Evolutionary conservation across 2,329 filamentous ascomycete species (phyloP).

Genomic region (Hypoxylon rubiginosum): DNA sequence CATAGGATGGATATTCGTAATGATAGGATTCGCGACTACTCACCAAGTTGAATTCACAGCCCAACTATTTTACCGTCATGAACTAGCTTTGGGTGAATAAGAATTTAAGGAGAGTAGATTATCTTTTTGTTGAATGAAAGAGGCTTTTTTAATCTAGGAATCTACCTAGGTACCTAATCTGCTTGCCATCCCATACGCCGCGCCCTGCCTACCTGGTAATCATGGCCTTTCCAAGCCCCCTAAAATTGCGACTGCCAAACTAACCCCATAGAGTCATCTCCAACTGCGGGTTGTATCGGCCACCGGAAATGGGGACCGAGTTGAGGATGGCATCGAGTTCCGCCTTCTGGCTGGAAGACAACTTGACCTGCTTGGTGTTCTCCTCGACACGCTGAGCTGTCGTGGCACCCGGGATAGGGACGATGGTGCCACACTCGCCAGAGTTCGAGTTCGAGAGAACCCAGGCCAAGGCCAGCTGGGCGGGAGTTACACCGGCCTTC

Average conservation of each 20-base stretch:
- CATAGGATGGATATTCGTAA: too few relatives aligned
- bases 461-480: constrained; percentile 35
- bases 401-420: constrained; percentile 75
- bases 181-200: neutral
- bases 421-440: constrained; percentile 56
- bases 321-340: constrained; percentile 17
- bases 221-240: neutral
- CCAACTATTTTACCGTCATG: too few relatives aligned
- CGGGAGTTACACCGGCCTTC: constrained; percentile 20
- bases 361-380: constrained; percentile 61
- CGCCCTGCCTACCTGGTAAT: neutral
- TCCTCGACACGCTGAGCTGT: constrained; percentile 67
- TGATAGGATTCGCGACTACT: too few relatives aligned
- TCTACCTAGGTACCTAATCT: too few relatives aligned
- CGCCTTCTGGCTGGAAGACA: constrained; percentile 19
- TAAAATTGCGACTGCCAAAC: neutral
- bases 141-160: too few relatives aligned
- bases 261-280: constrained; percentile 13
- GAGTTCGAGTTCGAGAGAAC: constrained; percentile 17
- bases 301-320: constrained; percentile 13
- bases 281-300: constrained; percentile 21
- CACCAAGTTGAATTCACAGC: too few relatives aligned
- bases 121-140: too few relatives aligned
- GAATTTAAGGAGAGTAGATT: too few relatives aligned
- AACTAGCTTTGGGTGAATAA: too few relatives aligned